Evolutionary conservation across 2,329 filamentous ascomycete species (phyloP).

Genomic region (Stachybotrys elegans): DNA sequence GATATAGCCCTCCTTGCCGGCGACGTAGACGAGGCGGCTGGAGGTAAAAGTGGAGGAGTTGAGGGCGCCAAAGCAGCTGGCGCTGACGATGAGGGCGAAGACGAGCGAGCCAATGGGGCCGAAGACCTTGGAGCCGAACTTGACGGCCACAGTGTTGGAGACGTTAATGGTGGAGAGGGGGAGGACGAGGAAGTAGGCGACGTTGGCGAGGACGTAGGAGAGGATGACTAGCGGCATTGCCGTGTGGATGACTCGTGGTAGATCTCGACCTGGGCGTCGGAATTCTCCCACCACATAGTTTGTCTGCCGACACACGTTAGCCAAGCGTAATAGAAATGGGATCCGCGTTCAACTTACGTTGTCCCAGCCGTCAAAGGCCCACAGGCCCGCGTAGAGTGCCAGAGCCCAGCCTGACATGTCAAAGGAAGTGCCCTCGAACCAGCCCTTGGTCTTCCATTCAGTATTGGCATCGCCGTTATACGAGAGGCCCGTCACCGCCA

Average conservation of each 20-base stretch:
- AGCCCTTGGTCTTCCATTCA: constrained; percentile 82
- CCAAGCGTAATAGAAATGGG: no score
- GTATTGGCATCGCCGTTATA: constrained; percentile 68
- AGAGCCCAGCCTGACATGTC: constrained; percentile 87
- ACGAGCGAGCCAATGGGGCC: constrained; percentile 76
- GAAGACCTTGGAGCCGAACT: constrained; percentile 87
- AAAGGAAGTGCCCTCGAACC: constrained; percentile 82
- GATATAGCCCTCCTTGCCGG: constrained; percentile 92
- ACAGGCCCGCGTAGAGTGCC: constrained; percentile 89
- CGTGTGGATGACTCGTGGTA: constrained; percentile 92
- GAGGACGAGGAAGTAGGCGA: constrained; percentile 91
- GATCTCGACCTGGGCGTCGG: constrained; percentile 81
- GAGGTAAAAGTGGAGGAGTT: constrained; percentile 94
- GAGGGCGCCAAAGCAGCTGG: constrained; percentile 88
- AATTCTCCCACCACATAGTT: constrained; percentile 99
- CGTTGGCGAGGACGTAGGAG: constrained; percentile 84
- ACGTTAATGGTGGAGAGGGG: constrained; percentile 75
- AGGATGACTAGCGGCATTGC: constrained; percentile 92
- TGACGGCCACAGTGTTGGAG: constrained; percentile 91
- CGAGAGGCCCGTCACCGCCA: constrained; percentile 80
- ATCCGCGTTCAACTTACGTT: constrained; percentile 75
- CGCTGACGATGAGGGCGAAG: constrained; percentile 82
- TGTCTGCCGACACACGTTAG: constrained; percentile 55
- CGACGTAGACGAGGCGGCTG: constrained; percentile 86
- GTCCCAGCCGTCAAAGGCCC: constrained; percentile 99